Base-by-base conservation (phyloP, 1,139 yeast species). In the Sugiyamaella xylanicola region DNA sequence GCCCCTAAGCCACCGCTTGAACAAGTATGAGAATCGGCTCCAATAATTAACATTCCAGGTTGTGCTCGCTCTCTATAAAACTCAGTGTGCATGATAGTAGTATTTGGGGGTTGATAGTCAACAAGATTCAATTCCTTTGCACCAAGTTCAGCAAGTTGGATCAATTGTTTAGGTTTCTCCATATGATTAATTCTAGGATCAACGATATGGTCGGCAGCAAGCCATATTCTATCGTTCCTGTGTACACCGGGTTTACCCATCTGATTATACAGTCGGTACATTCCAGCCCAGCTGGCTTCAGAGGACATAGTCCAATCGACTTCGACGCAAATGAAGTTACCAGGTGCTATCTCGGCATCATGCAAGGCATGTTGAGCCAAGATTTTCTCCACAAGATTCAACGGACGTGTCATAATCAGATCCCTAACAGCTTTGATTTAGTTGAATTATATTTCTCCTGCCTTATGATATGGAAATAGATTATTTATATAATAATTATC, bases 271-370 rank as follows among this genome's bases (percentile, higher is more conserved):
- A 48, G 37, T 4, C 47, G 16, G 19, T 56, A 55, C 51, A 56
- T 54, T 9, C 58, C 59, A 27, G 45, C 47, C 58, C 56, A 56
- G 25, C 55, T 52, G 32, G 56, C 54, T 44, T 56, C 59, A 15
- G 59, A 56, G 1, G 59, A 46, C 56, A 55, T 45, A n/a, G 58
- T 56, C 59, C 59, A 56, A 35, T 56, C 59, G 16, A 56, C 59
- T 8, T 45, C 32, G n/a, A 56, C 59, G 37, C 58, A 56, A 35
- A 56, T 46, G 45, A 56, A 48, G 41, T 48, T 53, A 3, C 59
- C 59, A 4, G 59, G 58, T 8, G 19, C 27, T 17, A 56, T 46
- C 27, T 55, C 56, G n/a, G 54, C 44, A 15, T 55, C 59, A 9
- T 48, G 45, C 17, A 56, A 40, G n/a, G 48, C 32, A 40, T 56